Base-by-base conservation (phyloP, 169 alveolate species). In the Plasmodium yoelii region DNA sequence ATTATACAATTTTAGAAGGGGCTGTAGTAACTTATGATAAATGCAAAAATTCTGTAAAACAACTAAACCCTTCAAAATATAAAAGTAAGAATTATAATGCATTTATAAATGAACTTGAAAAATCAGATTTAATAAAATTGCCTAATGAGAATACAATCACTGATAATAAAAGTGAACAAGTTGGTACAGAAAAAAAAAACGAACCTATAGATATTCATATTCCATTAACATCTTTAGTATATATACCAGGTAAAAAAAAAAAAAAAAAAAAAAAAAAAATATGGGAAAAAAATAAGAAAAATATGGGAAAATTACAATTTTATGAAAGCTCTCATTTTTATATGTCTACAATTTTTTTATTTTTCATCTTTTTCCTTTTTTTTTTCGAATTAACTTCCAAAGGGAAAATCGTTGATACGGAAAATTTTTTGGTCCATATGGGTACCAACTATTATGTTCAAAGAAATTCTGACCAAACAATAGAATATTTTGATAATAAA, bases 381-480 rank as follows among this genome's bases (percentile, higher is more conserved):
- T 57, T 1, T 12, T 57, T 7, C 18, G 28, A 5, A 4, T 19
- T n/a, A 13, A 15, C n/a, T 55, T 55, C 49, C n/a, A n/a, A 13
- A 80, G 90, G 90, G 46, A 80, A 80, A 80, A 80, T 80, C 28
- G 71, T 67, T 8, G 56, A 80, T 39, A 80, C 90, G 24, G 90
- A 80, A n/a, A 80, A 65, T 18, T 80, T 80, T 60, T 26, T 80
- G 6, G 57, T 80, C 1, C 90, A 80, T 44, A 80, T 80, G 90
- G 90, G 90, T 9, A 80, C 90, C 8, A 80, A 80, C 47, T 80
- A 80, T 60, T 80, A 65, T 59, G 90, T 80, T n/a, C 72, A 80
- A 60, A 80, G 90, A 47, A 67, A 80, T 69, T 39, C 82, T 18
- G 44, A 49, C 18, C 90, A 80, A 18, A 67, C 80, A 8, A 80